Evolutionary conservation across 805 yeast species (phyloP), one percentile per base, ranked within the genome.

Genomic region (Hanseniaspora osmophila): DNA sequence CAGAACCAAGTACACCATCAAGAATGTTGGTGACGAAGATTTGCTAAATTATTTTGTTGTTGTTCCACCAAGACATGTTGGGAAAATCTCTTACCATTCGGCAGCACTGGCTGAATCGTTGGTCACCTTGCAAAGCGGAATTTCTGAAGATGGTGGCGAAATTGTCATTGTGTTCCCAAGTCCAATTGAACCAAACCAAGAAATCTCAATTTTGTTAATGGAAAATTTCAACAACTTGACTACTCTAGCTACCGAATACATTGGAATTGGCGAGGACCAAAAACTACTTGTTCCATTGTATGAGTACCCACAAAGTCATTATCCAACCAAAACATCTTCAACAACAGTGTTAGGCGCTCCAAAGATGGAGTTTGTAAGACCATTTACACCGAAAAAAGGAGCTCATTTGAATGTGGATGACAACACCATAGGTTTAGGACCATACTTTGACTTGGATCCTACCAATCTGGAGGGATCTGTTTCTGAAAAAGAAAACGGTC

Each of bases 121-220:
- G 18, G 10, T 35, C 5, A 35, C 38, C 5, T 35, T 35, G 38
- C 4, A 35, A 10, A n/a, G 38, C 15, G 38, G 38, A n/a, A n/a
- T 35, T n/a, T 10, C n/a, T 35, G 38, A 35, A 35, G 38, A 35
- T n/a, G 38, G 18, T n/a, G 18, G 15, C 16, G 38, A 35, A n/a
- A 16, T 35, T 35, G 38, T 17, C 16, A 16, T 35, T n/a, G 18
- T 35, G n/a, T 35, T 35, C 18, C 38, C 38, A 35, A 35, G 18
- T 35, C 38, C 38, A 35, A 35, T 35, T 35, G 38, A 35, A n/a
- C 38, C 38, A 35, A 35, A 35, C 38, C 38, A 35, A 16, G 38
- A 35, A 35, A 18, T 35, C 15, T 35, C 38, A n/a, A n/a, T 35
- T 35, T n/a, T 35, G 38, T 35, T 35, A 10, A 15, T 35, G 11